Base-by-base conservation (phyloP, 1,284 basidiomycete species). In the Erythrobasidium hasegawianum region DNA sequence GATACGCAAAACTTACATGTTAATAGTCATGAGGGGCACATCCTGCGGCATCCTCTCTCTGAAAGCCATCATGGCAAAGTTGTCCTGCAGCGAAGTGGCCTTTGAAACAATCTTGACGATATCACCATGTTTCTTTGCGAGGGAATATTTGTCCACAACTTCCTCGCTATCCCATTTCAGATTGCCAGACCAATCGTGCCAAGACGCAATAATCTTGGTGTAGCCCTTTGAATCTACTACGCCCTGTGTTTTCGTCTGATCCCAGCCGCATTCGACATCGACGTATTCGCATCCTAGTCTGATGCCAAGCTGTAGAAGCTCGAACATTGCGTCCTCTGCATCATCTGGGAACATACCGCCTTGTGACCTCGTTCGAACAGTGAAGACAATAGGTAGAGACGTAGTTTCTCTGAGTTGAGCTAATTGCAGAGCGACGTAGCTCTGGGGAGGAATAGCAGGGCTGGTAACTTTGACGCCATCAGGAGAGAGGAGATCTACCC, bases 61-160 rank as follows among this genome's bases (percentile, higher is more conserved):
- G 77, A 98, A 98, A 11, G 83, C 77, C 68, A 87, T 84, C 49
- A 97, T 82, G 2, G 83, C 80, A 71, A 91, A 83, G 78, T 97
- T 97, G 77, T 95, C 92, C 68, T 85, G 81, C 26, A 90, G 74
- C 2, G 79, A 78, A 65, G 82, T 83, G 10, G 95, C 92, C 71
- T 87, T 91, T 57, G 90, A 88, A 52, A 97, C 87, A 66, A 98
- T 84, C 81, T 97, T 97, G 80, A 91, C 83, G 38, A 97, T 85
- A 78, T 98, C 93, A 9, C 93, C 93, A 53, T 86, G 81, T 67
- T 80, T 78, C 39, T 81, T 79, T 3, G 88, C 88, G 38, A 83
- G 72, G 39, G 81, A 81, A 76, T 89, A 89, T 4, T 40, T 54
- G 11, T 27, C 18, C 20, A 52, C 38, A 47, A 89, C 85, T 26